Evolutionary conservation across 2,329 filamentous ascomycete genomes (phyloP).

Genomic region (Trichophyton equinum): DNA sequence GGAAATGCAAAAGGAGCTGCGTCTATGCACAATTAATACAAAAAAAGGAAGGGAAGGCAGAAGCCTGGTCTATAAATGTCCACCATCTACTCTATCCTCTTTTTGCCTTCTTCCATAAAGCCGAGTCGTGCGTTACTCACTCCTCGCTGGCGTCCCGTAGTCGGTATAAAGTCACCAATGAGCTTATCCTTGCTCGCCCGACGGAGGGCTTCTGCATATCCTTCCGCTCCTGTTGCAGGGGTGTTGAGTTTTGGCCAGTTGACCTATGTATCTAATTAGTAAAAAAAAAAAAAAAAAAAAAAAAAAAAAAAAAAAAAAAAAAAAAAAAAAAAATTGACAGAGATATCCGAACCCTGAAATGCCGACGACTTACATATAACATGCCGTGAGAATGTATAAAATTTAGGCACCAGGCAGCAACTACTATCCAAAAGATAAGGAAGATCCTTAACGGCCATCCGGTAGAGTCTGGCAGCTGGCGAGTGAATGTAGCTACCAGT

Average conservation of each 20-base stretch:
- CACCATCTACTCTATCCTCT: slow-evolving; percentile 61
- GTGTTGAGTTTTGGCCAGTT: slow-evolving; percentile 98
- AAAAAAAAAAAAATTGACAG: neutral
- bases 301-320: neutral
- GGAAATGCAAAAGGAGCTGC: neutral
- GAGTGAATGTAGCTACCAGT: slow-evolving; percentile 60
- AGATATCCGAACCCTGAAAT: neutral
- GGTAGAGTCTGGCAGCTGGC: slow-evolving; percentile 56
- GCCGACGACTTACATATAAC: slow-evolving; percentile 63
- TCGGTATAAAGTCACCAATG: slow-evolving; percentile 57
- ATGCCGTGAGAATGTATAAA: slow-evolving; percentile 80
- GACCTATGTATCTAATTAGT: slow-evolving; percentile 46
- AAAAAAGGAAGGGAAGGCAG: neutral
- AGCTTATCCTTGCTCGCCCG: slow-evolving; percentile 73
- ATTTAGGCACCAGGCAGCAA: slow-evolving; percentile 57
- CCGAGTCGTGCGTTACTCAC: slow-evolving; percentile 70
- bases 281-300: neutral
- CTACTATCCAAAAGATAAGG: slow-evolving; percentile 60
- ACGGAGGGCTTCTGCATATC: slow-evolving; percentile 72
- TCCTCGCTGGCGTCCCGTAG: slow-evolving; percentile 60
- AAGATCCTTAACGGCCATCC: slow-evolving; percentile 75
- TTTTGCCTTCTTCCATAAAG: slow-evolving; percentile 93
- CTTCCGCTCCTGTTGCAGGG: slow-evolving; percentile 71
- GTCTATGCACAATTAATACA: neutral
- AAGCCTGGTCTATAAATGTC: neutral